Conservation (phyloP, 2,329 filamentous ascomycete species). For the Leptographium radiaticola region DNA sequence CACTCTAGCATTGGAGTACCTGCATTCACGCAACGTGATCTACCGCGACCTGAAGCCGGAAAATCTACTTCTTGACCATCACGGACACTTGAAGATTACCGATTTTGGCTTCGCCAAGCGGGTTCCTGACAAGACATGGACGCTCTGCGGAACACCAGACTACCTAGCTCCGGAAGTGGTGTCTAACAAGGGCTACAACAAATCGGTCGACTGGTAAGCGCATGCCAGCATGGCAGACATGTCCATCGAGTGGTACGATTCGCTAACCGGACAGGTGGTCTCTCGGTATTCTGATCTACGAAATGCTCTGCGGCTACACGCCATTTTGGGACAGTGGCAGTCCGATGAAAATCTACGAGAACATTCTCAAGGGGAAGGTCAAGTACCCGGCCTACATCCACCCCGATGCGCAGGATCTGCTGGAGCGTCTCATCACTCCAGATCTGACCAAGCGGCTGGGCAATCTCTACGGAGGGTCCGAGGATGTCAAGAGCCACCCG, state of each 20-base stretch:
- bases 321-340: constrained; percentile 98
- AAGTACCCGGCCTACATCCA: constrained; percentile 97
- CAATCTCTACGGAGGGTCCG: constrained; percentile 80
- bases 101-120: constrained; percentile 98
- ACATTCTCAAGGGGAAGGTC: constrained; percentile 88
- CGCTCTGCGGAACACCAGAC: constrained; percentile 91
- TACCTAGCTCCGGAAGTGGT: constrained; percentile 97
- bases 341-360: constrained; percentile 99
- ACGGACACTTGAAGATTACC: constrained; percentile 92
- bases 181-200: constrained; percentile 99
- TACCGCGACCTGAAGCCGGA: constrained; percentile 96
- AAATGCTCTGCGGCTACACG: constrained; percentile 98
- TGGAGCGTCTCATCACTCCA: constrained; percentile 84
- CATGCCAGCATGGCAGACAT: not conserved
- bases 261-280: constrained; percentile 62
- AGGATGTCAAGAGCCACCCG: constrained; percentile 86
- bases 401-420: constrained; percentile 81
- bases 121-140: constrained; percentile 98
- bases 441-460: constrained; percentile 92
- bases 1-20: constrained; percentile 85
- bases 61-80: constrained; percentile 80
- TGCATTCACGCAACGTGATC: constrained; percentile 91
- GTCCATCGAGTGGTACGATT: not conserved
- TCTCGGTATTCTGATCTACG: constrained; percentile 92
- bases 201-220: constrained; percentile 85